Percentiles rank a stretch among this genome's conserved stretches.
These are phyloP conservation scores for Cytospora leucostoma DNA, from an alignment of 2,329 filamentous ascomycete genomes.

Conservation along the genomic window DNA sequence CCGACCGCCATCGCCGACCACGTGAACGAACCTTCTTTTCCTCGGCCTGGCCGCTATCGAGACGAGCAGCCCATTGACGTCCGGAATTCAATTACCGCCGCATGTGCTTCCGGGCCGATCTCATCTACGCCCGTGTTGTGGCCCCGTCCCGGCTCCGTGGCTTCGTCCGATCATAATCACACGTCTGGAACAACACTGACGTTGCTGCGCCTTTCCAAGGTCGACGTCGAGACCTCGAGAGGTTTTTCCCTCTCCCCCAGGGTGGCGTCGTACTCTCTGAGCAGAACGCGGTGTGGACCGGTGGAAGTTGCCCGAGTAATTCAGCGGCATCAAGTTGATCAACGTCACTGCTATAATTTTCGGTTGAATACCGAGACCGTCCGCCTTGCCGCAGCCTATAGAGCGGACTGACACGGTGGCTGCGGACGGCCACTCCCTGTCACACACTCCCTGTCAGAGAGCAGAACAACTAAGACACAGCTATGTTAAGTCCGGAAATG, in stretches of 20 bases:
- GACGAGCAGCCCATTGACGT: neutral
- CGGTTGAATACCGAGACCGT: constrained; percentile 25
- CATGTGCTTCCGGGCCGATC: neutral
- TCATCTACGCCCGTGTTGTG: neutral
- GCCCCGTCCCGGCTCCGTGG: neutral
- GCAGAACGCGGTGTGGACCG: constrained; percentile 6
- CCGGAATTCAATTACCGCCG: neutral
- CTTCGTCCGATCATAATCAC: neutral
- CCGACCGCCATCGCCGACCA: neutral
- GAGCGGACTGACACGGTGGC: neutral
- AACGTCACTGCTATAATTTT: constrained; percentile 13
- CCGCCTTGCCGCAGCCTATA: constrained; percentile 15
- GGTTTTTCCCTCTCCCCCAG: constrained; percentile 14
- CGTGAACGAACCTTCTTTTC: neutral
- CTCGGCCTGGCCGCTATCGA: neutral
- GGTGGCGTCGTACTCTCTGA: constrained; percentile 20
- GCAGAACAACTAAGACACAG: neutral
- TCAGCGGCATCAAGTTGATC: constrained; percentile 26
- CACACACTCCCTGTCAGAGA: neutral
- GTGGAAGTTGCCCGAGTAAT: constrained; percentile 23
- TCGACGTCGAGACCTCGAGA: neutral
- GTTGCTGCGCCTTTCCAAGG: neutral
- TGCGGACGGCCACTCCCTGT: neutral
- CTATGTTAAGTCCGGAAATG: neutral
- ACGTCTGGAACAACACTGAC: neutral